Conservation (phyloP, 352 stramenopile species). For the Phytophthora multivora region DNA sequence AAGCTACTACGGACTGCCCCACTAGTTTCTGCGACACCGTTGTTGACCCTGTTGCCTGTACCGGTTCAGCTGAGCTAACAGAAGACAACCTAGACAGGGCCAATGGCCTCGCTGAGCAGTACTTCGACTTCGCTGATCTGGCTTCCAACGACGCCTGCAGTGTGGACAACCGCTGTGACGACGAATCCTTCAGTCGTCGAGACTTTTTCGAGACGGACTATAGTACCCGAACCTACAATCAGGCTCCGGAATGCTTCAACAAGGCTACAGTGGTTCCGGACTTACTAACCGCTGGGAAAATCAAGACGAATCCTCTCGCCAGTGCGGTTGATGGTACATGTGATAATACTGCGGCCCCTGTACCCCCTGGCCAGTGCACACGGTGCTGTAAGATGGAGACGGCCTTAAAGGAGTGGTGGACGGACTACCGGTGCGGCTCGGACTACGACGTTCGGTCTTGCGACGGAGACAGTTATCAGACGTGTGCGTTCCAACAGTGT, state of each 20-base stretch:
- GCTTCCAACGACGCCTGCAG: constrained; percentile 58
- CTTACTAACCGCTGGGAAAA: constrained; percentile 23
- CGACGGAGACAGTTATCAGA: constrained; percentile 35
- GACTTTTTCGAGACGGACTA: constrained; percentile 47
- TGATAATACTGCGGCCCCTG: constrained; percentile 36
- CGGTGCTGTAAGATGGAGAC: constrained; percentile 56
- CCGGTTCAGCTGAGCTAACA: constrained; percentile 21
- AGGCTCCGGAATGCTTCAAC: constrained; percentile 42
- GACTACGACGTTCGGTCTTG: constrained; percentile 51
- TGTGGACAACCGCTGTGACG: too few species aligned
- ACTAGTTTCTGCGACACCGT: constrained; percentile 43
- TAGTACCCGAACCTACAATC: constrained; percentile 5
- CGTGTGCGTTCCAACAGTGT: constrained; percentile 61
- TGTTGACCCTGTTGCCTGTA: constrained; percentile 6
- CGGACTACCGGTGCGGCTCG: constrained; percentile 63
- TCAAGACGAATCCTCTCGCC: constrained; percentile 46
- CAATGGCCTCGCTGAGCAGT: constrained; percentile 23
- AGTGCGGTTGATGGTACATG: constrained; percentile 1
- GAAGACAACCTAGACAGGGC: constrained; percentile 45
- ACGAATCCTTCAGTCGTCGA: too few species aligned
- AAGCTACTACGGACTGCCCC: constrained; percentile 40
- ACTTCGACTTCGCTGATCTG: constrained; percentile 47
- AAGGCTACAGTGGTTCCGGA: constrained; percentile 20
- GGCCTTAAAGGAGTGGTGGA: constrained; percentile 60
- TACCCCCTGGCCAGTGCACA: constrained; percentile 42